phyloP scores from a whole-genome alignment of 768 basidiomycete genomes.

The Pisolithus microcarpus region DNA sequence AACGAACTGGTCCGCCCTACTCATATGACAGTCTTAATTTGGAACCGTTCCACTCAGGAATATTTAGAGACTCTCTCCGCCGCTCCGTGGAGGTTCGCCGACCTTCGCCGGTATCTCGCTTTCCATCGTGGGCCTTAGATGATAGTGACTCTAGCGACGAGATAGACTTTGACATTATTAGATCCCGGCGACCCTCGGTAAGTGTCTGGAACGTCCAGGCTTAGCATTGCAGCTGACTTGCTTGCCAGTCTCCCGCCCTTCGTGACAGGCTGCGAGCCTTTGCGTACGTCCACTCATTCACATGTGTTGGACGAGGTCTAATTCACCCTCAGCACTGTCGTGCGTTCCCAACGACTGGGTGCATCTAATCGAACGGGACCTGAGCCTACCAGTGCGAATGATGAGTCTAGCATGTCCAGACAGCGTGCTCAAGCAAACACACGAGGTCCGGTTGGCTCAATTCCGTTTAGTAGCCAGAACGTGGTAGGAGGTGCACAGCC shows the following conservation, averaged over 20 bases:
- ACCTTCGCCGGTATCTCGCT: constrained; percentile 3
- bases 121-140: not conserved
- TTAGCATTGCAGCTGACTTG: not conserved
- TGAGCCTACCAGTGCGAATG: not conserved
- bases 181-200: not conserved
- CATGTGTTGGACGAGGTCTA: not conserved
- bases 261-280: not conserved
- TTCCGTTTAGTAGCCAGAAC: not conserved
- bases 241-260: not conserved
- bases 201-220: not conserved
- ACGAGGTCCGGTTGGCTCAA: not conserved
- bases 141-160: constrained; percentile 1
- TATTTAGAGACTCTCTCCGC: constrained; percentile 27
- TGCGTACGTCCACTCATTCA: not conserved
- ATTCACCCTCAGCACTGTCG: not conserved
- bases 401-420: not conserved
- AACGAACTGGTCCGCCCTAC: constrained; percentile 9
- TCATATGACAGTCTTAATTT: constrained; percentile 27
- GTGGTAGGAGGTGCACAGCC: not conserved
- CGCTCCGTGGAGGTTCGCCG: constrained; percentile 21
- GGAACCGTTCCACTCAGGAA: constrained; percentile 24
- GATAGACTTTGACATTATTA: not conserved
- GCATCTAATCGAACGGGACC: not conserved
- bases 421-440: not conserved
- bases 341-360: not conserved